Evolutionary conservation across 371 early-diverging fungal genomes (phyloP).

Genomic region (Blastocladiella emersonii): DNA sequence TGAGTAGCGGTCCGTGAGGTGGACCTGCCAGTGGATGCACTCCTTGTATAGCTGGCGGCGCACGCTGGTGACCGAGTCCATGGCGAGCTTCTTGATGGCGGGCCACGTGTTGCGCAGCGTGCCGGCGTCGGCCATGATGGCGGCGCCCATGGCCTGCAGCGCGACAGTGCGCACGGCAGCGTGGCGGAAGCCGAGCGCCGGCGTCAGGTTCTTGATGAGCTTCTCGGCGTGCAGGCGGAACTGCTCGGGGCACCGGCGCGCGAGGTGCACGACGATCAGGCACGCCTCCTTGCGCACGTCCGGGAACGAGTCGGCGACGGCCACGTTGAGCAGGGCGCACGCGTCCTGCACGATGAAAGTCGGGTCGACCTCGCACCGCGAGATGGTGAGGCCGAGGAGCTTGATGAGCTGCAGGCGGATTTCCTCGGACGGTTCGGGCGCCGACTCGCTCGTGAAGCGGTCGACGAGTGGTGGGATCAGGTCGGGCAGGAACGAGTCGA

Average conservation of each 20-base stretch:
- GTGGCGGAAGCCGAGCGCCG: constrained; percentile 26
- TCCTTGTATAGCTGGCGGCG: constrained; percentile 24
- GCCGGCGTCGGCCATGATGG: constrained; percentile 21
- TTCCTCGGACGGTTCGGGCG: constrained; percentile 33
- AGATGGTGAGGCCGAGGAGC: constrained; percentile 11
- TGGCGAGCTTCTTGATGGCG: constrained; percentile 14
- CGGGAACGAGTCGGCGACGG: constrained; percentile 25
- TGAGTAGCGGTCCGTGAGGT: constrained; percentile 26
- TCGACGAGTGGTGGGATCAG: constrained; percentile 19
- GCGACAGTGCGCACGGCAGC: constrained; percentile 23
- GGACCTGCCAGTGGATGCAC: constrained; percentile 14
- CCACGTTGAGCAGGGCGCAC: constrained; percentile 16
- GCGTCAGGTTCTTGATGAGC: constrained; percentile 19
- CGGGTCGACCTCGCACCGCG: constrained; percentile 10
- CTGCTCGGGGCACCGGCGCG: constrained; percentile 5
- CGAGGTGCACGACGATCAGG: background rate
- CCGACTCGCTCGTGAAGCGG: constrained; percentile 17
- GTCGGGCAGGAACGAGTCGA: constrained; percentile 18
- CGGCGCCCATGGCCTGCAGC: constrained; percentile 12
- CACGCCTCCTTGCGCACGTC: constrained; percentile 24
- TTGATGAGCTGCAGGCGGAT: constrained; percentile 20
- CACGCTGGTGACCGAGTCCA: constrained; percentile 26
- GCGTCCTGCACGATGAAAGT: constrained; percentile 25
- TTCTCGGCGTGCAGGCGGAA: constrained; percentile 14
- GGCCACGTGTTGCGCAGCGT: constrained; percentile 21